Percentiles rank a stretch among this genome's conserved stretches.
phyloP scores from a whole-genome alignment of 73 alveolate species.

The Tetrahymena borealis region DNA sequence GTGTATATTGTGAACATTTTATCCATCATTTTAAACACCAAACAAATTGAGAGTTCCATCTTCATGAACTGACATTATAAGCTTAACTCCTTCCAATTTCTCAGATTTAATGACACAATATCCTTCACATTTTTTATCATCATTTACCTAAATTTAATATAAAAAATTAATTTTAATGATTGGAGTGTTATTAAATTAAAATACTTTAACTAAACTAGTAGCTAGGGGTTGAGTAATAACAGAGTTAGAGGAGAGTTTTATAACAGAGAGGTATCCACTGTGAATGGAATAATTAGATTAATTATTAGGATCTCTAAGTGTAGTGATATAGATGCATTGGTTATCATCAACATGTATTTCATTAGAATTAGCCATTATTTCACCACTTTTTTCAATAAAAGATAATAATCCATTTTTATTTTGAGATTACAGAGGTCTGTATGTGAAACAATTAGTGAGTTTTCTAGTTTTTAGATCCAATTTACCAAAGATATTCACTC shows the following conservation, averaged over 20 bases:
- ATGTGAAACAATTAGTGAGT: not conserved
- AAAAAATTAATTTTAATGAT: not conserved
- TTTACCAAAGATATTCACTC: not conserved
- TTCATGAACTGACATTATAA: not conserved
- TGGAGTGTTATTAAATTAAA: not conserved
- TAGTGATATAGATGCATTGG: not conserved
- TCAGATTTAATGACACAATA: not conserved
- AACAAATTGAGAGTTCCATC: not conserved
- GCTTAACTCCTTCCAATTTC: not conserved
- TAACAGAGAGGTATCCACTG: not conserved
- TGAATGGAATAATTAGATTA: not conserved
- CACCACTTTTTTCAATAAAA: not conserved
- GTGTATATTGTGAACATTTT: not conserved
- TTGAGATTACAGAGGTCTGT: not conserved
- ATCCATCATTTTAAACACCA: not conserved
- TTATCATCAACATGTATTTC: not conserved
- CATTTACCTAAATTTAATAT: not conserved
- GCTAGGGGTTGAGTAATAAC: not conserved
- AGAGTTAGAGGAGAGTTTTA: not conserved
- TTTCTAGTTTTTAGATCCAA: not conserved
- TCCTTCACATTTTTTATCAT: not conserved
- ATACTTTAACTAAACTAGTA: not conserved
- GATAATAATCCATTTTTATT: not conserved
- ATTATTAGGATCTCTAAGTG: not conserved
- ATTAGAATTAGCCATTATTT: not conserved